phyloP scores from a whole-genome alignment of 208 protist genomes.

The Trypanosoma conorhini region DNA sequence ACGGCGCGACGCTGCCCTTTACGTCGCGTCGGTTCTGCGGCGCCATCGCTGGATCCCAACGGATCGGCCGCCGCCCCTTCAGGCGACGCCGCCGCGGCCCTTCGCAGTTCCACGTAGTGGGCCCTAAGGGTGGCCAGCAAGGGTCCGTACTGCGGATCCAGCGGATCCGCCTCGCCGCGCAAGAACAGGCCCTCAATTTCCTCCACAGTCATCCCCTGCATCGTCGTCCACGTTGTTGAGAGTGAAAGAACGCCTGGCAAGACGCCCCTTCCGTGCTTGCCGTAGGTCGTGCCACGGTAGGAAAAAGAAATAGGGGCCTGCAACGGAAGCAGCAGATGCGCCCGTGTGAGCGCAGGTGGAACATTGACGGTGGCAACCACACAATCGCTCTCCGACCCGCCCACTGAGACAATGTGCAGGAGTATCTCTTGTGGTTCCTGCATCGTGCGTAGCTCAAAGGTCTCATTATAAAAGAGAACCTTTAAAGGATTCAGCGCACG shows the following conservation, averaged over 20 bases:
- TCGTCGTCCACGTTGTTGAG: constrained; percentile 75
- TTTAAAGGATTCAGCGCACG: constrained; percentile 53
- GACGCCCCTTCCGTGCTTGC: constrained; percentile 9
- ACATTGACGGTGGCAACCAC: constrained; percentile 67
- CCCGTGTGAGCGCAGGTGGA: constrained; percentile 46
- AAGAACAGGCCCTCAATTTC: constrained; percentile 75
- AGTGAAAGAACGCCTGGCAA: constrained; percentile 54
- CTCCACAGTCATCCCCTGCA: constrained; percentile 47
- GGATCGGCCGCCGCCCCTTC: background rate
- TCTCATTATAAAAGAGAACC: constrained; percentile 76
- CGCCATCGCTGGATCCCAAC: constrained; percentile 5
- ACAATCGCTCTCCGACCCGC: constrained; percentile 17
- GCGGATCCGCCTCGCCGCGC: constrained; percentile 50
- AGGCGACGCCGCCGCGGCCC: background rate
- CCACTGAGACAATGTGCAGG: constrained; percentile 72
- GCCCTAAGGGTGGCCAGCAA: constrained; percentile 48
- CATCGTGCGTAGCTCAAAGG: constrained; percentile 71
- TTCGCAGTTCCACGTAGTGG: constrained; percentile 55
- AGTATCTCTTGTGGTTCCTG: constrained; percentile 75
- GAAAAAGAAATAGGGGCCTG: constrained; percentile 63
- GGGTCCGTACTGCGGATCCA: constrained; percentile 66
- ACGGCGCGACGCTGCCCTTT: background rate
- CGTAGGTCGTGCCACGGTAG: constrained; percentile 27
- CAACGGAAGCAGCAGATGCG: constrained; percentile 60
- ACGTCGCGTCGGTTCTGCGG: background rate